Conservation (phyloP, 176 grass and related monocot genomes). For the Dactylis glomerata region DNA sequence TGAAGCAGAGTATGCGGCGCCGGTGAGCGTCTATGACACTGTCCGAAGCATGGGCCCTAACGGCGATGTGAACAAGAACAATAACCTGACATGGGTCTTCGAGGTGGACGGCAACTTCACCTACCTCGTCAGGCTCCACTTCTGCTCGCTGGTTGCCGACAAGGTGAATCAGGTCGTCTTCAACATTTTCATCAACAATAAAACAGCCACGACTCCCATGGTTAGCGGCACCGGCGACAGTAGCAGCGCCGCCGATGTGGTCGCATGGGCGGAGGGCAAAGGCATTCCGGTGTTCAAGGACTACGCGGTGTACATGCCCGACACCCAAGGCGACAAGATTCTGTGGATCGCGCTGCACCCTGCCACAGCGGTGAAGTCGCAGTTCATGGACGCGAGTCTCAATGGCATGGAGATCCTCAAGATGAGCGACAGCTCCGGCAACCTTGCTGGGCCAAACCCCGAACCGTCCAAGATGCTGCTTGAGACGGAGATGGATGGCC, state of each 20-base stretch:
- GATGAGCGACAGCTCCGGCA: slow-evolving; percentile 50
- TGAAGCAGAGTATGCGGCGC: slow-evolving; percentile 43
- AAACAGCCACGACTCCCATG: slow-evolving; percentile 34
- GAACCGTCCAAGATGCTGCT: slow-evolving; percentile 53
- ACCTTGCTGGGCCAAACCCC: slow-evolving; percentile 71
- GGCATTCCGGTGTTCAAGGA: slow-evolving; percentile 65
- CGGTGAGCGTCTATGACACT: slow-evolving; percentile 43
- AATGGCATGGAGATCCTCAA: slow-evolving; percentile 80
- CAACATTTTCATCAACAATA: slow-evolving; percentile 65
- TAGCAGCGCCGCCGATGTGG: slow-evolving; percentile 34
- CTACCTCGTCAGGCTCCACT: slow-evolving; percentile 64
- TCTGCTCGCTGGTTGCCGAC: slow-evolving; percentile 45
- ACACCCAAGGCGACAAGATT: slow-evolving; percentile 18
- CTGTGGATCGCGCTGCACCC: slow-evolving; percentile 63
- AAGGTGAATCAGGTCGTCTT: slow-evolving; percentile 62
- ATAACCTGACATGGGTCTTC: slow-evolving; percentile 68
- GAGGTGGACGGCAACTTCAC: slow-evolving; percentile 74
- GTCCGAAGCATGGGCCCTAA: slow-evolving; percentile 52
- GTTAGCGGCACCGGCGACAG: slow-evolving; percentile 19
- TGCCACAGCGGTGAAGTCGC: neutral
- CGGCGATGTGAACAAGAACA: slow-evolving; percentile 39
- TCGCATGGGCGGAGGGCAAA: slow-evolving; percentile 42
- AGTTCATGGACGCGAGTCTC: slow-evolving; percentile 49
- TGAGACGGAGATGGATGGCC: slow-evolving; percentile 30
- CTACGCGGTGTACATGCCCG: slow-evolving; percentile 33